Conservation (phyloP, 305 asterid genomes). For the Solanum aculeatissimum region DNA sequence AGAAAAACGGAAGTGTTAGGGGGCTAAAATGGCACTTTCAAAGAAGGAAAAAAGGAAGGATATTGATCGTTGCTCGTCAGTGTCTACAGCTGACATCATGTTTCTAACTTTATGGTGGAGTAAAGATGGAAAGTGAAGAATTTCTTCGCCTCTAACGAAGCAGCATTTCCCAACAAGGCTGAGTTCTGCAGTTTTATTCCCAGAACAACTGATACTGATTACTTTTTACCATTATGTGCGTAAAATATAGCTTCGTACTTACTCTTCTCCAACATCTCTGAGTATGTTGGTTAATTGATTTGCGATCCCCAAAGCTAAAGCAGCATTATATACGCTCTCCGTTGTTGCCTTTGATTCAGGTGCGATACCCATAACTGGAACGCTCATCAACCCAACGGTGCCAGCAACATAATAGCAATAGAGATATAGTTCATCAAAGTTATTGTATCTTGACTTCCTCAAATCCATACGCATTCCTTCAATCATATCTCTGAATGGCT, state of each 20-base stretch:
- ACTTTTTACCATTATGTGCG: not conserved
- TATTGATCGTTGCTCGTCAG: not conserved
- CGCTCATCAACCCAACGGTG: slow-evolving; percentile 95
- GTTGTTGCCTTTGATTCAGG: slow-evolving; percentile 81
- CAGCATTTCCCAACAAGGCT: not conserved
- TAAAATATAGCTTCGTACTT: slow-evolving; percentile 13
- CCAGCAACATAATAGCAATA: slow-evolving; percentile 96
- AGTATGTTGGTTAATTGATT: slow-evolving; percentile 91
- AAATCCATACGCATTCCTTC: slow-evolving; percentile 98
- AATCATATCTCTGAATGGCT: slow-evolving; percentile 98
- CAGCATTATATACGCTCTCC: slow-evolving; percentile 76
- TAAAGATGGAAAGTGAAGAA: not conserved
- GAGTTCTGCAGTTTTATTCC: not conserved
- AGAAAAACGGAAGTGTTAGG: not conserved
- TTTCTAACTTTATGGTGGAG: not conserved
- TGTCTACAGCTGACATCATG: not conserved
- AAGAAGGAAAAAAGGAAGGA: not conserved
- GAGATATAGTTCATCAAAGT: slow-evolving; percentile 78
- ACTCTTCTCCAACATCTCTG: slow-evolving; percentile 99
- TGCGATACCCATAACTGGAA: slow-evolving; percentile 92
- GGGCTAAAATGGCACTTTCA: not conserved
- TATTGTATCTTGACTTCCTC: slow-evolving; percentile 70
- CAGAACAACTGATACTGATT: not conserved
- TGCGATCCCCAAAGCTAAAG: slow-evolving; percentile 76
- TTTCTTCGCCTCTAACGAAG: not conserved